Percentiles rank a stretch among this genome's conserved stretches.
phyloP scores from a whole-genome alignment of 495 filamentous ascomycete species.

The Endocarpon pusillum region DNA sequence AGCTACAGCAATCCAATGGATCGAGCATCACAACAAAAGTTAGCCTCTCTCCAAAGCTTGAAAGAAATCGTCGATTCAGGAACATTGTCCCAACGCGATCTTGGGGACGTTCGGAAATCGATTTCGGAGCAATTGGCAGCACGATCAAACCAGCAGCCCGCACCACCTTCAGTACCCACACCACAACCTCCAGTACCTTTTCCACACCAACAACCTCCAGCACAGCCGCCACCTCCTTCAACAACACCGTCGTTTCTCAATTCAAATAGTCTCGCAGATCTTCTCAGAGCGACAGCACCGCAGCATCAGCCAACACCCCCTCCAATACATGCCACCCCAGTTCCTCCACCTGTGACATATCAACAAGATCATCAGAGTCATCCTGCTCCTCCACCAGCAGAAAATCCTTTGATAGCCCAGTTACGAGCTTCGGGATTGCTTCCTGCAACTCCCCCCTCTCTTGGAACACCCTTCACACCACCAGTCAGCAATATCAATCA shows the following conservation, averaged over 20 bases:
- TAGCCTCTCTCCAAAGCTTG: no score
- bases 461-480: conserved; percentile 4
- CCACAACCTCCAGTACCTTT: conserved; percentile 11
- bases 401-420: conserved; percentile 30
- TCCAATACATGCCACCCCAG: conserved; percentile 15
- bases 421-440: conserved; percentile 30
- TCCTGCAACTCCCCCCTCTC: conserved; percentile 17
- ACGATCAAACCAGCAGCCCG: conserved; percentile 8
- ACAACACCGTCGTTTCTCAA: conserved; percentile 26
- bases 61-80: no score
- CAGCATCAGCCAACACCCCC: conserved; percentile 26
- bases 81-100: no score
- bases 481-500: neutral
- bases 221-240: conserved; percentile 15
- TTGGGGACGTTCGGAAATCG: no score
- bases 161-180: no score
- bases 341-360: conserved; percentile 11
- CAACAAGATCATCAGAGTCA: no score
- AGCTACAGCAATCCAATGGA: conserved; percentile 60
- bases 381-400: conserved; percentile 7
- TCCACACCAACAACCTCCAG: conserved; percentile 18
- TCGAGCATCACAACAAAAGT: conserved; percentile 50
- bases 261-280: conserved; percentile 29
- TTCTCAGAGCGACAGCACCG: conserved; percentile 30
- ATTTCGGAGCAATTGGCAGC: no score